Conservation (phyloP, 2,329 filamentous ascomycete genomes). For the Mollisiaceae sp. region DNA sequence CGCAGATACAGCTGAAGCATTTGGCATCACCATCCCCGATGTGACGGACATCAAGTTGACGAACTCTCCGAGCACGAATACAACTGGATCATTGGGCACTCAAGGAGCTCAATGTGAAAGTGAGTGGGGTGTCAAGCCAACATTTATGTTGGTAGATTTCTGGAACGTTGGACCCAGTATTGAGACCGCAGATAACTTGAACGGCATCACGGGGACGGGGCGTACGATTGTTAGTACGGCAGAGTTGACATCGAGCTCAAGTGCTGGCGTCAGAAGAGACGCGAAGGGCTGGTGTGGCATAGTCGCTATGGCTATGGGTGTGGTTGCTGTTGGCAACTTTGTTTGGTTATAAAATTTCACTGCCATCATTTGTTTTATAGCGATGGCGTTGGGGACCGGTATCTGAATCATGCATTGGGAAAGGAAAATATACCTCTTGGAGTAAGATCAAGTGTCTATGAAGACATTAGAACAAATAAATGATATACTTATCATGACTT, state of each 20-base stretch:
- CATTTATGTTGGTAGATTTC: constrained; percentile 80
- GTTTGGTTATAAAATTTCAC: constrained; percentile 28
- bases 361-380: constrained; percentile 29
- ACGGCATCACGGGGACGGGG: constrained; percentile 52
- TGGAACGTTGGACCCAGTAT: constrained; percentile 76
- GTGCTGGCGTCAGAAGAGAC: constrained; percentile 12
- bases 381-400: constrained; percentile 28
- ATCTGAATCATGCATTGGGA: background rate
- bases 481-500: background rate
- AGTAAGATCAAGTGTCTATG: background rate
- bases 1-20: constrained; percentile 62
- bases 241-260: constrained; percentile 26
- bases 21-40: constrained; percentile 65
- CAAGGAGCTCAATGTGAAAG: constrained; percentile 59
- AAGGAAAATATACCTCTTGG: background rate
- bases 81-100: constrained; percentile 57
- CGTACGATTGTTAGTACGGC: constrained; percentile 35
- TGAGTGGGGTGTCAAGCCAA: constrained; percentile 68
- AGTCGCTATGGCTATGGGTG: constrained; percentile 26
- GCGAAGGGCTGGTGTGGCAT: constrained; percentile 15
- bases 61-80: constrained; percentile 64
- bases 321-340: constrained; percentile 33
- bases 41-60: constrained; percentile 64
- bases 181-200: constrained; percentile 70
- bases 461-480: constrained; percentile 3